Conservation (phyloP, 306 rosid genomes). For the Sesbania bispinosa region DNA sequence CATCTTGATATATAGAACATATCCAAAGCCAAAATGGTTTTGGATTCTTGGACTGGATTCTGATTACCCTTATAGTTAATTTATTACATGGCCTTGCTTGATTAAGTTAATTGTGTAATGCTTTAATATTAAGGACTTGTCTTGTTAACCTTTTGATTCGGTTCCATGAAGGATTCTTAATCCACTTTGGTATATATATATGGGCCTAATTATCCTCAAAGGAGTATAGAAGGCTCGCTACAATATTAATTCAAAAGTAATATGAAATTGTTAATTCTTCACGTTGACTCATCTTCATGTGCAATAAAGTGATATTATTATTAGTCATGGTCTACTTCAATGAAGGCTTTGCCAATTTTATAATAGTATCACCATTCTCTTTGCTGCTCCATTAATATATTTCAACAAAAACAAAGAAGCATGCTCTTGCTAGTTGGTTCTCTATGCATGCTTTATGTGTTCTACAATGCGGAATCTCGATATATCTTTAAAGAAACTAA, state of each 20-base stretch:
- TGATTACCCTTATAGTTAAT: no score
- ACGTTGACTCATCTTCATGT: constrained; percentile 22
- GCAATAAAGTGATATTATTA: constrained; percentile 8
- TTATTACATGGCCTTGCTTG: no score
- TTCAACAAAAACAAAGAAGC: no score
- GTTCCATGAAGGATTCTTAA: constrained; percentile 26
- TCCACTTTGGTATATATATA: constrained; percentile 6
- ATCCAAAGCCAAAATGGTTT: constrained; percentile 24
- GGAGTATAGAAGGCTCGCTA: neutral
- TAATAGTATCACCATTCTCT: neutral
- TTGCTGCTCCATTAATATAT: no score
- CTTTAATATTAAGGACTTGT: neutral
- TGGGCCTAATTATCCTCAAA: neutral
- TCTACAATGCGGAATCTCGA: neutral
- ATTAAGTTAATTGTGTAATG: no score
- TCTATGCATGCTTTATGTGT: neutral
- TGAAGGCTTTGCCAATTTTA: neutral
- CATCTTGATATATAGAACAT: constrained; percentile 25
- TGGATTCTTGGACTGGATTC: constrained; percentile 36
- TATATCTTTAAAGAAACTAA: no score
- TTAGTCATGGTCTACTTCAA: constrained; percentile 8
- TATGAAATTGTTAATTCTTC: constrained; percentile 3
- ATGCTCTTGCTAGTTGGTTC: constrained; percentile 4
- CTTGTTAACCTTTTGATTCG: constrained; percentile 27
- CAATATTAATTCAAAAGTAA: constrained; percentile 19